These are phyloP conservation scores for Arachis monticola DNA, from an alignment of 331 rosid genomes.

Conservation along the genomic window DNA sequence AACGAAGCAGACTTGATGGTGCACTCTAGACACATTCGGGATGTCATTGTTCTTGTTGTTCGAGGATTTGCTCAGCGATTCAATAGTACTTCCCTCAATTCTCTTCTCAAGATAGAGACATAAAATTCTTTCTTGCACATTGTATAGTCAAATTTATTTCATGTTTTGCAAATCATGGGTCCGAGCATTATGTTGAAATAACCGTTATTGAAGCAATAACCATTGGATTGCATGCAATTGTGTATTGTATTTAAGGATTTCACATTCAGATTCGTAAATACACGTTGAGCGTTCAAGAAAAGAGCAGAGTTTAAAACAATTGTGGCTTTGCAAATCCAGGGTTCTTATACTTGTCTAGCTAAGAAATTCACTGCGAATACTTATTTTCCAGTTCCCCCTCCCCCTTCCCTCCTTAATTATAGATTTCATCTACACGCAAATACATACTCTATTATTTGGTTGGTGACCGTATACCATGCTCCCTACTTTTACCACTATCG, in stretches of 20 bases:
- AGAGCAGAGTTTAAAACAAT: too few relatives aligned
- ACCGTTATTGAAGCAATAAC: conserved; percentile 28
- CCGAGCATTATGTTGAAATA: conserved; percentile 17
- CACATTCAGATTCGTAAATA: neutral
- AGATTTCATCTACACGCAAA: too few relatives aligned
- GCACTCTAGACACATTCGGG: conserved; percentile 93
- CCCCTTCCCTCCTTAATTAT: too few relatives aligned
- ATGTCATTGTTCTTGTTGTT: conserved; percentile 86
- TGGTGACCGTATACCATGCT: too few relatives aligned
- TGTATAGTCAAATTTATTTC: conserved; percentile 36
- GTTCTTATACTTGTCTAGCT: too few relatives aligned
- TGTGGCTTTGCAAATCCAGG: too few relatives aligned
- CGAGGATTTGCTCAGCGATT: conserved; percentile 96
- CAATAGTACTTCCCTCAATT: conserved; percentile 95
- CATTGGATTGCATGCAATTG: conserved; percentile 14
- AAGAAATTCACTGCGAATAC: too few relatives aligned
- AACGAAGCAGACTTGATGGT: conserved; percentile 91
- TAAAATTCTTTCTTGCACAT: conserved; percentile 29
- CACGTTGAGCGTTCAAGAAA: neutral
- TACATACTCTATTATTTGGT: too few relatives aligned
- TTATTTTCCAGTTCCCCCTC: too few relatives aligned
- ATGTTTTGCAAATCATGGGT: conserved; percentile 27
- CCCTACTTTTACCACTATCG: too few relatives aligned
- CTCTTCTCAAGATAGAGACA: conserved; percentile 93
- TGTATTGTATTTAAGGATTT: conserved; percentile 4